Percentiles rank a stretch among this genome's conserved stretches.
phyloP scores from a whole-genome alignment of 495 filamentous ascomycete genomes.

The Trichoderma reesei region DNA sequence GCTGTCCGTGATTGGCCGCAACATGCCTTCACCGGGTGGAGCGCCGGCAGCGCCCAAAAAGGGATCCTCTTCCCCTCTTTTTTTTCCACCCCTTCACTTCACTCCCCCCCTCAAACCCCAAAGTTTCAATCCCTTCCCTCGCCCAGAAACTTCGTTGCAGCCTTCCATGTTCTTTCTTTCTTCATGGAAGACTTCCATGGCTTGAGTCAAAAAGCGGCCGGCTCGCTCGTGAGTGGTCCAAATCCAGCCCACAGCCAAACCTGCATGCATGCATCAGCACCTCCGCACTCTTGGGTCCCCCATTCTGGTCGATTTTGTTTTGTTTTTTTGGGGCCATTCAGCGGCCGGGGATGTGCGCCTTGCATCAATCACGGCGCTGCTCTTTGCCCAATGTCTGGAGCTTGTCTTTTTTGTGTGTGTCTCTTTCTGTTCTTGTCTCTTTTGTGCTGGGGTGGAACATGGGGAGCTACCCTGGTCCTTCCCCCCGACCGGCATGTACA shows the following conservation, averaged over 20 bases:
- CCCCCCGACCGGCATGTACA: neutral
- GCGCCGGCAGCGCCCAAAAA: neutral
- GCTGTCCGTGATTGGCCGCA: neutral
- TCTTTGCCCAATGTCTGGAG: too few species aligned
- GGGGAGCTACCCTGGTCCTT: neutral
- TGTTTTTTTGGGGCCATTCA: too few species aligned
- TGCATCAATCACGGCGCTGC: too few species aligned
- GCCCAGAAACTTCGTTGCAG: neutral
- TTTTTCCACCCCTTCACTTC: too few species aligned
- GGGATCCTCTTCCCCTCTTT: too few species aligned
- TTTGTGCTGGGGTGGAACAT: too few species aligned
- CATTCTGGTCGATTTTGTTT: too few species aligned
- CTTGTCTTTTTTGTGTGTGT: too few species aligned
- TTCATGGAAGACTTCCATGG: constrained; percentile 1
- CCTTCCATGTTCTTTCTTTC: constrained; percentile 6
- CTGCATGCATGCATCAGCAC: neutral
- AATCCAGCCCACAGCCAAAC: neutral
- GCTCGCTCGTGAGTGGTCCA: constrained; percentile 2
- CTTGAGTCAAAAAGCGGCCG: neutral
- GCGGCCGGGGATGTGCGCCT: neutral
- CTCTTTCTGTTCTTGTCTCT: too few species aligned
- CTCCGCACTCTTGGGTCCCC: too few species aligned
- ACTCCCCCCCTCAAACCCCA: too few species aligned
- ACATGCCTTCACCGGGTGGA: neutral
- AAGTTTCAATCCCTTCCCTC: too few species aligned